Evolutionary conservation across 768 basidiomycete genomes (phyloP), one percentile per base, ranked within the genome.

Genomic region (Russula foetens): DNA sequence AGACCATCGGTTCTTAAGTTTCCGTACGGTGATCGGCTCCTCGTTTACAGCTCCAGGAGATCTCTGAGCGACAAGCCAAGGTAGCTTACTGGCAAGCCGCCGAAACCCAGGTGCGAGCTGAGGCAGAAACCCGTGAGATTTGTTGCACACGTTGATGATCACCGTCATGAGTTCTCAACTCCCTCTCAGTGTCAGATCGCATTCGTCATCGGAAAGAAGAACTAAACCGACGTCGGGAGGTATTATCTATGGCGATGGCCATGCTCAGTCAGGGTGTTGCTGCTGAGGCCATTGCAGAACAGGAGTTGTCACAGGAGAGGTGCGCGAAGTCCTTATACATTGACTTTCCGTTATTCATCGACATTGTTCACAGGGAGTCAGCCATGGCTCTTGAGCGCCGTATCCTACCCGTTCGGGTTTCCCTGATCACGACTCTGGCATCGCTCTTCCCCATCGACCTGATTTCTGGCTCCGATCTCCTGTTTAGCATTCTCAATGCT

Each of bases 361-460:
- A 28, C 38, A 61, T 60, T 41, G 43, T 45, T 53, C 33, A n/a
- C 67, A 91, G 88, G 67, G 67, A 70, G 21, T 75, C 75, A 29
- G 76, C 82, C 43, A 64, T 70, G 35, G 68, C 75, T 31, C 79
- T 89, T 58, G 79, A 74, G 51, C 74, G 74, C 47, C 76, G 73
- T 49, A 73, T 90, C 58, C 67, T 75, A 7, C 76, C 81, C 23
- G 79, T 78, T 49, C 82, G 85, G 58, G 84, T 81, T 35, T 79
- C 80, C 7, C 80, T 91, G 53, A 75, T 93, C 60, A 84, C 86
- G 19, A 80, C 79, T 14, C 80, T 97, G 47, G 83, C 88, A 43
- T 75, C 77, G 14, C 86, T 96, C 66, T 98, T 87, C 72, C 94
- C 95, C 24, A 96, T 99, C 67, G 89, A 92, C 55, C 84, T 96